Evolutionary conservation across 1,139 yeast genomes (phyloP), one percentile per base, ranked within the genome.

Genomic region (Yamadazyma trypodendri): DNA sequence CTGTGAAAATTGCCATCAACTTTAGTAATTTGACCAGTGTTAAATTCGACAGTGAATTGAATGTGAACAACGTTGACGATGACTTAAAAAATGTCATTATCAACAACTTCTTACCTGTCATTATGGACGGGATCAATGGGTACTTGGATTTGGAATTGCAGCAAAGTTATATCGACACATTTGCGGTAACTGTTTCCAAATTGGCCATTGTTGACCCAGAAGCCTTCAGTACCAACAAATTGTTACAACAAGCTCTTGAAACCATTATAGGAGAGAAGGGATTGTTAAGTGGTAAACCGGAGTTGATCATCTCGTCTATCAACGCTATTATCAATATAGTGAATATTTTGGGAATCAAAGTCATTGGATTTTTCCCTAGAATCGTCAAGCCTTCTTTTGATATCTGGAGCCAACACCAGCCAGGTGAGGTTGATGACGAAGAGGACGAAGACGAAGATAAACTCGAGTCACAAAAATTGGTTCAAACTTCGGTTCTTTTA

Each of bases 301-400:
- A 85, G 51, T 65, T 85, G n/a, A 70, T 82, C 29, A 77, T 92
- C 33, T 77, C 96, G 2, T 77, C 96, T 2, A 70, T 89, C 41
- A 78, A 83, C 51, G 81, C 84, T 41, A 75, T 87, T 44, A 79
- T 87, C 38, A 80, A 82, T 44, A 65, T 87, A 40, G 75, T 87
- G 38, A 78, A 81, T 39, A 75, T 79, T 13, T 63, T 90, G 36
- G 98, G 98, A 33, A 92, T 95, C 20, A 85, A 88, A 54, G 74
- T 84, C 42, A 84, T 92, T 58, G 94, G 96, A 6, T 78, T 74
- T 53, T 87, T 88, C 70, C 87, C 96, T 23, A 83, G 81, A 59
- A 81, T 90, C 52, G 78, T 92, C 42, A 89, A 92, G 11, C 86
- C 87, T 11, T 71, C 87, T 7, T 71, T 88, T 43, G 63, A 68